These are phyloP conservation scores for Pythium vanterpoolii DNA, from an alignment of 352 stramenopile species.

Conservation along the genomic window DNA sequence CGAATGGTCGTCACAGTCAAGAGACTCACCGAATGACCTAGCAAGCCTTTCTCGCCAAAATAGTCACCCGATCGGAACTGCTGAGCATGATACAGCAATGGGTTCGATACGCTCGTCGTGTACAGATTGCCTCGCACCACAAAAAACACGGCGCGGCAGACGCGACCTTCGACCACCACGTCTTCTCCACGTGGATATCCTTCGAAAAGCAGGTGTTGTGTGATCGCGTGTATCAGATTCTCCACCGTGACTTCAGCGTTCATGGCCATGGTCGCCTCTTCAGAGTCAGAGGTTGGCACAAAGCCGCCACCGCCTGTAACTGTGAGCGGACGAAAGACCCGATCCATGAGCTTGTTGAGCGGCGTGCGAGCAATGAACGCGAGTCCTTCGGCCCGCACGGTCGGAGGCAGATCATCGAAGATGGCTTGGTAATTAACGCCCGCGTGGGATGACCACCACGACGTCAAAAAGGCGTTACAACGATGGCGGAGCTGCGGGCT, in stretches of 20 bases:
- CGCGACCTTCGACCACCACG: slow-evolving; percentile 56
- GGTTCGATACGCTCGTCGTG: slow-evolving; percentile 52
- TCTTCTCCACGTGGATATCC: slow-evolving; percentile 60
- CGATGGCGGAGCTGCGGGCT: slow-evolving; percentile 20
- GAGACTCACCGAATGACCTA: slow-evolving; percentile 43
- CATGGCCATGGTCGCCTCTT: slow-evolving; percentile 11
- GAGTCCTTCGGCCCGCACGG: slow-evolving; percentile 48
- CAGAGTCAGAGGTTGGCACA: background rate
- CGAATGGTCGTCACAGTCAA: slow-evolving; percentile 30
- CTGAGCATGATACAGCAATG: slow-evolving; percentile 40
- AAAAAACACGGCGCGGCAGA: slow-evolving; percentile 54
- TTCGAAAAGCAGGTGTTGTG: slow-evolving; percentile 55
- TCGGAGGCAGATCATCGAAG: slow-evolving; percentile 28
- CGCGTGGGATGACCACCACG: slow-evolving; percentile 24
- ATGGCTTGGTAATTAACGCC: slow-evolving; percentile 24
- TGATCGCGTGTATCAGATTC: slow-evolving; percentile 31
- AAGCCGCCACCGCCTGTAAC: slow-evolving; percentile 14
- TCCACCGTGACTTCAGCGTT: slow-evolving; percentile 15
- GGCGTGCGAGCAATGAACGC: slow-evolving; percentile 47
- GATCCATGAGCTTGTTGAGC: slow-evolving; percentile 36
- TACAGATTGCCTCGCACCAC: slow-evolving; percentile 57
- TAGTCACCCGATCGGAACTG: slow-evolving; percentile 52
- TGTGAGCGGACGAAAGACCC: slow-evolving; percentile 32
- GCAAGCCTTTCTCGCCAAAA: slow-evolving; percentile 59
- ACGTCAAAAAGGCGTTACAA: slow-evolving; percentile 21